These are phyloP conservation scores for Aspergillus thermomutatus DNA, from an alignment of 2,329 filamentous ascomycete species.

Conservation along the genomic window DNA sequence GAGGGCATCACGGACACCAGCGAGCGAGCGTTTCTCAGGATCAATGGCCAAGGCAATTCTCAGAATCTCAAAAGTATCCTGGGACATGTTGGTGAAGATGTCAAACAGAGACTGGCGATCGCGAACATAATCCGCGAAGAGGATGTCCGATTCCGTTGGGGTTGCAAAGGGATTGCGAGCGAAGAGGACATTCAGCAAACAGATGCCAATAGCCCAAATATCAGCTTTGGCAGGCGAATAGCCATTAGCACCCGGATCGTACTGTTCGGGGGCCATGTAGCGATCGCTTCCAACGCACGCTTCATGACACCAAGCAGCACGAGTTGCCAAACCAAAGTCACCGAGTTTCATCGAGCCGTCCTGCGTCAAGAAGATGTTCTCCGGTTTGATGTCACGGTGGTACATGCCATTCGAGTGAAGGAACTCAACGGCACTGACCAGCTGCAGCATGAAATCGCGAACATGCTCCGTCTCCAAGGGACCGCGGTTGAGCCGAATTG, in stretches of 20 bases:
- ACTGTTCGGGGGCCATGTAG: constrained; percentile 99
- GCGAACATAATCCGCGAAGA: constrained; percentile 88
- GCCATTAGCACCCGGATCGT: constrained; percentile 79
- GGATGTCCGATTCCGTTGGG: constrained; percentile 82
- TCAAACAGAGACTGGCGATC: constrained; percentile 97
- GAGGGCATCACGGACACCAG: constrained; percentile 73
- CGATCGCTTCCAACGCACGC: constrained; percentile 93
- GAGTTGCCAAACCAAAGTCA: constrained; percentile 91
- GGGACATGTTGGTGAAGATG: constrained; percentile 97
- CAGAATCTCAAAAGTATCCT: constrained; percentile 94
- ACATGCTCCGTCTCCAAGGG: constrained; percentile 95
- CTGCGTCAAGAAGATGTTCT: constrained; percentile 94
- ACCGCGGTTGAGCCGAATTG: constrained; percentile 82
- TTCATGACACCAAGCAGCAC: constrained; percentile 86
- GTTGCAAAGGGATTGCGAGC: constrained; percentile 93
- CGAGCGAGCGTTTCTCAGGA: constrained; percentile 79
- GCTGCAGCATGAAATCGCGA: constrained; percentile 92
- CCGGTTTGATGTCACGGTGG: constrained; percentile 97
- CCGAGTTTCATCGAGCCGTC: constrained; percentile 91
- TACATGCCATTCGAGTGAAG: constrained; percentile 90
- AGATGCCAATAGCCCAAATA: constrained; percentile 96
- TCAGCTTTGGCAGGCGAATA: constrained; percentile 94
- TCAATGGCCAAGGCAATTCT: constrained; percentile 87
- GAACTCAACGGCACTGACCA: constrained; percentile 83
- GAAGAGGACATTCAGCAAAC: constrained; percentile 93